phyloP scores from a whole-genome alignment of 371 early-diverging fungal species.

The Batkoa obscura region DNA sequence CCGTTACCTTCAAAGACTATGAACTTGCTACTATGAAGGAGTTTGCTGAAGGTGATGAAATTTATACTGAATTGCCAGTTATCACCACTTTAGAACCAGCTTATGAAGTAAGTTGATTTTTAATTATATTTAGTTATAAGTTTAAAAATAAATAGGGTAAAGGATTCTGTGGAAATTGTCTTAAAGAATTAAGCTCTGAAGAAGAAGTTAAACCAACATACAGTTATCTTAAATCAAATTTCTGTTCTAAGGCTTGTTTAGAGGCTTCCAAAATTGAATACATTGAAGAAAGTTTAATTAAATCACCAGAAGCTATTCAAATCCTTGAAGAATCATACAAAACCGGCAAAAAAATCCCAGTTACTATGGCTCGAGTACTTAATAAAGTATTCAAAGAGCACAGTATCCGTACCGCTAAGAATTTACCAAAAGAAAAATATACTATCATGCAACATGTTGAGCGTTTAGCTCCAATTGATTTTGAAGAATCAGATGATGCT shows the following conservation, averaged over 20 bases:
- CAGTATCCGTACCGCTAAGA: conserved; percentile 21
- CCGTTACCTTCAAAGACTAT: conserved; percentile 27
- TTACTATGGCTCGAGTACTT: conserved; percentile 57
- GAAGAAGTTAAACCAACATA: conserved; percentile 21
- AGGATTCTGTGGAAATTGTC: conserved; percentile 44
- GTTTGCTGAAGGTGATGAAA: conserved; percentile 42
- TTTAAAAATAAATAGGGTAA: conserved; percentile 13
- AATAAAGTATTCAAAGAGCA: conserved; percentile 55
- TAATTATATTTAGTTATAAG: neutral
- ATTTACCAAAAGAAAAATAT: conserved; percentile 30
- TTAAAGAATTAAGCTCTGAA: conserved; percentile 19
- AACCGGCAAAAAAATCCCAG: conserved; percentile 36
- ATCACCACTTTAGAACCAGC: conserved; percentile 42
- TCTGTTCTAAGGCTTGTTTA: conserved; percentile 44
- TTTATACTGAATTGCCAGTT: conserved; percentile 56
- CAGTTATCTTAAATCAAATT: conserved; percentile 32
- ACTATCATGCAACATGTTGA: conserved; percentile 66
- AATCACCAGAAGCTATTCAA: conserved; percentile 17
- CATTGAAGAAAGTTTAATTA: neutral
- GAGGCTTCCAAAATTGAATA: conserved; percentile 28
- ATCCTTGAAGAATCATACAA: conserved; percentile 21
- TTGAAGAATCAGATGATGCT: conserved; percentile 22
- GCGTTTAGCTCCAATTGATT: conserved; percentile 38
- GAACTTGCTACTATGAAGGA: conserved; percentile 40
- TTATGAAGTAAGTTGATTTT: conserved; percentile 20